Base-by-base conservation (phyloP, 768 basidiomycete species). In the Pilatotrama ljubarskyi region DNA sequence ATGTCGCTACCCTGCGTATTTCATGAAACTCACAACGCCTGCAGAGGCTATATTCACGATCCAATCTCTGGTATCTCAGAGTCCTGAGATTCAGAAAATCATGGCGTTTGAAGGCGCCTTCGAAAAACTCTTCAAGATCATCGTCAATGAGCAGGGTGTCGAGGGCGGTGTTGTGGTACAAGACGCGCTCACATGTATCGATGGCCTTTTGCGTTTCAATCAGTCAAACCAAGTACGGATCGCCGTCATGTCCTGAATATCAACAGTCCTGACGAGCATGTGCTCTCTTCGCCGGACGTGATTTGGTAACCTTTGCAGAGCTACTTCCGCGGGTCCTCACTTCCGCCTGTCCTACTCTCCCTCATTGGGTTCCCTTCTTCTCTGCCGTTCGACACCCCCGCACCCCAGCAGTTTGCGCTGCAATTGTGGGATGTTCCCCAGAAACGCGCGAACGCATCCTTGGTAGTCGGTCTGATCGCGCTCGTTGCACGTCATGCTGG, bases 31-130 rank as follows among this genome's bases (percentile, higher is more conserved):
- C 40, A 40, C 38, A 15, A 38, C 43, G 14, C 41, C 35, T 40
- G 22, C 51, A 92, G 93, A 98, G 82, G 88, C 86, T 22, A 84
- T 97, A 38, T 79, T 86, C 15, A 85, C 95, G 75, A 80, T 95
- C 35, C 91, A 95, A 62, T 78, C 85, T 5, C 78, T 99, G 14
- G 84, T 90, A 37, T 84, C 86, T 0, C 90, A 95, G 66, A 98
- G 91, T 66, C 84, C 91, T 32, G 93, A 98, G 71, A 91, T 99
- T 36, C 96, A 98, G 70, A 98, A 98, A 74, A 86, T 98, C 29
- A 84, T 98, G 44, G 94, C 95, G 0, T 99, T 99, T 67, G 94
- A 95, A 66, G 95, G 97, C 18, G 92, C 91, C 1, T 98, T 99
- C 68, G 97, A 99, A 77, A 93, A 90, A 70, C 81, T 99, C 29